These are phyloP conservation scores for Ichthyophthirius multifiliis DNA, from an alignment of 169 alveolate genomes.

Conservation along the genomic window DNA sequence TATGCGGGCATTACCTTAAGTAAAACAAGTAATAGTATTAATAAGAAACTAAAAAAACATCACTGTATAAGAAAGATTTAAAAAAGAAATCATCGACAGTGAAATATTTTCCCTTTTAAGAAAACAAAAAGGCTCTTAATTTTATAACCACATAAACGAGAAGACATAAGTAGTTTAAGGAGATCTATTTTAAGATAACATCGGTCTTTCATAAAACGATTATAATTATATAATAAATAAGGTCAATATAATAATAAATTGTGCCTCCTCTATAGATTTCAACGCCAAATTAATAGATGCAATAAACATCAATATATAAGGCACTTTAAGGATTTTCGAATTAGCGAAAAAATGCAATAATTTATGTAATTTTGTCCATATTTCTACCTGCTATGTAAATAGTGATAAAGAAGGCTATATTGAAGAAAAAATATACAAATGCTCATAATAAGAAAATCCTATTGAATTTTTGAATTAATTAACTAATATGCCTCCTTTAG, in stretches of 20 bases:
- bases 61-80: conserved; percentile 51
- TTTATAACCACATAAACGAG: conserved; percentile 35
- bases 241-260: conserved; percentile 62
- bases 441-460: conserved; percentile 39
- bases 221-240: conserved; percentile 28
- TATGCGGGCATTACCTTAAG: conserved; percentile 58
- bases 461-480: conserved; percentile 36
- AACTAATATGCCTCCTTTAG: conserved; percentile 48
- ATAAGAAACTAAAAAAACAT: conserved; percentile 58
- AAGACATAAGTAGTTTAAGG: conserved; percentile 43
- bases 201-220: conserved; percentile 39
- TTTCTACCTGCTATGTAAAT: conserved; percentile 56
- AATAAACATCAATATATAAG: conserved; percentile 61
- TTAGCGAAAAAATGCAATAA: conserved; percentile 50
- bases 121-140: conserved; percentile 29
- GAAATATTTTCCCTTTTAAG: conserved; percentile 47
- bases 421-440: conserved; percentile 66
- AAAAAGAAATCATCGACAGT: conserved; percentile 56
- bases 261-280: conserved; percentile 82
- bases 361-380: conserved; percentile 48
- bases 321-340: conserved; percentile 55
- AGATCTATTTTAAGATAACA: conserved; percentile 28
- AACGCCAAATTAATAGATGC: conserved; percentile 66
- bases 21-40: conserved; percentile 53
- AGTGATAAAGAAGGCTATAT: conserved; percentile 63